Base-by-base conservation (phyloP, 352 stramenopile species). In the Globisporangium paddicum region DNA sequence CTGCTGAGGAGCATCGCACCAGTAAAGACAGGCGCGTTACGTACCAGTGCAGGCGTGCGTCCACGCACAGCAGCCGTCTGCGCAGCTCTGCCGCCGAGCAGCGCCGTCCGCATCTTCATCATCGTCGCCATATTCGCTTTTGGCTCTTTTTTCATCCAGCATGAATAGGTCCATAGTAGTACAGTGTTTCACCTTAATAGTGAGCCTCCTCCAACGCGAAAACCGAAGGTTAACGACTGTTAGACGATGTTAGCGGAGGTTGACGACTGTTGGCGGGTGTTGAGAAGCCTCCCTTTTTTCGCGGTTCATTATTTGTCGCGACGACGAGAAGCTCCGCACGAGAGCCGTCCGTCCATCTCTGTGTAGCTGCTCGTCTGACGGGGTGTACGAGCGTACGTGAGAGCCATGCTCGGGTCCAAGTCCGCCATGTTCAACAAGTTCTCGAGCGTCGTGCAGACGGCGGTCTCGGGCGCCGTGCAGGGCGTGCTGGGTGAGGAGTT, bases 401-500 rank as follows among this genome's bases (percentile, higher is more conserved):
- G n/a, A 13, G 26, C 46, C n/a, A 53, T 58, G 35, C 42, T 52
- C 44, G 55, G 55, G 0, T 52, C 55, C 32, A 61, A 61, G 30
- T 54, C 58, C 16, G 61, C 66, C 28, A 93, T 93, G 82, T 81
- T 93, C 52, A 93, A 90, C 62, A 79, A 77, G 50, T 81, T 93
- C 60, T 89, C 80, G 52, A 88, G 79, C 68, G 80, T 72, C 56
- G 79, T 93, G 49, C 73, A 83, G 56, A 84, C 75, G 23, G 73
- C 75, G 32, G 71, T 82, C 48, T 80, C 69, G 4, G 73, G 73
- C 37, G 75, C 76, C 26, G 71, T 74, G 32, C 76, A 71, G 28
- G 75, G 63, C 19, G 74, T 77, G 23, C 69, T 95, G 38, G 86
- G 85, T 25, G 85, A 95, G 64, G 85, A 95, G 65, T 95, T 92